Evolutionary conservation across 1,284 basidiomycete genomes (phyloP), one percentile per base, ranked within the genome.

Genomic region (Earliella scabrosa): DNA sequence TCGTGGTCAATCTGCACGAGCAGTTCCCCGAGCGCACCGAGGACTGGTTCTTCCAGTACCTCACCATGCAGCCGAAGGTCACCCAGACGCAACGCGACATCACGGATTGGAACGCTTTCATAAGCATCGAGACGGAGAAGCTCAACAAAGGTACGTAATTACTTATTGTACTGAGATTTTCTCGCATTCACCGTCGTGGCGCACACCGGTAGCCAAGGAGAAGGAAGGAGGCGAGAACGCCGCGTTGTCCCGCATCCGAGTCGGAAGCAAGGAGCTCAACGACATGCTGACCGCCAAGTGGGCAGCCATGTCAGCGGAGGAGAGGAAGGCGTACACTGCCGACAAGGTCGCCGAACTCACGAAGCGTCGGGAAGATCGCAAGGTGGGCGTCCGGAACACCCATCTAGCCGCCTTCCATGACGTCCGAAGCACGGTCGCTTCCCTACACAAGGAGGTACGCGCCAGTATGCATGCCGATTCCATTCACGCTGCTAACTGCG

Each of bases 101-200:
- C 23, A 45, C 31, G 35, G 21, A 32, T 7, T 52, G 44, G 43
- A 45, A 52, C 31, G 44, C 32, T n/a, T 52, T 52, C 41, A 29
- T 39, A n/a, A 52, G 45, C 31, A 24, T 26, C 34, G 51, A 46
- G 35, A 6, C 26, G 14, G 24, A n/a, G 3, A 3, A 14, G n/a
- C n/a, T n/a, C n/a, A n/a, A n/a, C n/a, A n/a, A n/a, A n/a, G n/a
- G n/a, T n/a, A n/a, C n/a, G n/a, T n/a, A n/a, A n/a, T n/a, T n/a
- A n/a, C n/a, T n/a, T n/a, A n/a, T n/a, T n/a, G n/a, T n/a, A n/a
- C n/a, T n/a, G n/a, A n/a, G n/a, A n/a, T n/a, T n/a, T n/a, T n/a
- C n/a, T n/a, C n/a, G n/a, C n/a, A n/a, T n/a, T n/a, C n/a, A n/a
- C n/a, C n/a, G n/a, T n/a, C n/a, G n/a, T n/a, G n/a, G n/a, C n/a